Evolutionary conservation across 495 filamentous ascomycete species (phyloP).

Genomic region (Symbiotaphrina buchneri): DNA sequence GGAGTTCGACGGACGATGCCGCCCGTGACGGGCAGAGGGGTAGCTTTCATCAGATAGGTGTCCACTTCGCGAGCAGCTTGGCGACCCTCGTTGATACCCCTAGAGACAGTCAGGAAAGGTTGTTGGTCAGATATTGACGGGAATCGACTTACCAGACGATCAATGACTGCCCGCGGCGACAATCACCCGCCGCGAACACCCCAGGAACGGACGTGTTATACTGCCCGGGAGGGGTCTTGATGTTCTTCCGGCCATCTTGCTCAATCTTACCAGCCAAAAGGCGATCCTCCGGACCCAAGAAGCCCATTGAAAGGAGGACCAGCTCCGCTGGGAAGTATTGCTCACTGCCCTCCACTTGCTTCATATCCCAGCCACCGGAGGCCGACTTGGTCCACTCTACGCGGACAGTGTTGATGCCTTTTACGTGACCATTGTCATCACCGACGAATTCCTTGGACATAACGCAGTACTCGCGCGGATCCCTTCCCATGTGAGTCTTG

Average conservation of each 20-base stretch:
- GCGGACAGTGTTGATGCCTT: slow-evolving; percentile 91
- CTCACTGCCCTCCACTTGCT: slow-evolving; percentile 83
- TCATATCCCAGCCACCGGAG: slow-evolving; percentile 96
- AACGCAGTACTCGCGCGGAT: slow-evolving; percentile 95
- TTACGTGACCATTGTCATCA: slow-evolving; percentile 71
- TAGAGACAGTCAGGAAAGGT: slow-evolving; percentile 9
- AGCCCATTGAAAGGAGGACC: slow-evolving; percentile 94
- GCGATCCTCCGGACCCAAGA: slow-evolving; percentile 86
- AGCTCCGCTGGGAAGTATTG: slow-evolving; percentile 96
- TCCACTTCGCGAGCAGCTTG: slow-evolving; percentile 90
- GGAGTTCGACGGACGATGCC: slow-evolving; percentile 73
- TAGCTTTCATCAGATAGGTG: slow-evolving; percentile 61
- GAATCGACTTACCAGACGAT: slow-evolving; percentile 81
- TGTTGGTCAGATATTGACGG: background rate
- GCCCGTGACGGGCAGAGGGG: slow-evolving; percentile 73
- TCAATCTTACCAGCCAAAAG: slow-evolving; percentile 73
- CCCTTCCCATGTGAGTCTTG: slow-evolving; percentile 90
- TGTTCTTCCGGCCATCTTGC: slow-evolving; percentile 85
- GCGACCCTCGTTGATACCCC: slow-evolving; percentile 98
- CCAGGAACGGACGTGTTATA: slow-evolving; percentile 79
- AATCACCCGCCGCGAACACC: slow-evolving; percentile 92
- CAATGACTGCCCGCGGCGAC: slow-evolving; percentile 83
- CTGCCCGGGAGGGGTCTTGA: slow-evolving; percentile 82
- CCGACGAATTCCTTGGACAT: slow-evolving; percentile 98
- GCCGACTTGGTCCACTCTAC: slow-evolving; percentile 92